Evolutionary conservation across 1,139 yeast genomes (phyloP).

Genomic region (Sugiyamaella castrensis): DNA sequence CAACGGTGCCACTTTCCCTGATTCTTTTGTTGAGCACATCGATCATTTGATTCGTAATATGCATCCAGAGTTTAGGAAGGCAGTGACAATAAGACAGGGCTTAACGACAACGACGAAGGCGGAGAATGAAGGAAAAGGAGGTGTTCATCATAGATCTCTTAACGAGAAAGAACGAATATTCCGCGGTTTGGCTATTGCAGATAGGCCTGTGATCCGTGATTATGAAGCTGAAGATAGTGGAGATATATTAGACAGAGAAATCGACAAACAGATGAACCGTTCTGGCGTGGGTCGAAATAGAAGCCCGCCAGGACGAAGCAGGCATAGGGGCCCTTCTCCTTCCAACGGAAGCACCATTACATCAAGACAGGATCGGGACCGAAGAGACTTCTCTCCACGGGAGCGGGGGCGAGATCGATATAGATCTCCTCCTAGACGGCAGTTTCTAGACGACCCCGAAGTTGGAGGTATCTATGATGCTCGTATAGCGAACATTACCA

Average conservation of each 20-base stretch:
- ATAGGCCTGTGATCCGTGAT: conserved; percentile 8
- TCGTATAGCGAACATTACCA: conserved; percentile 53
- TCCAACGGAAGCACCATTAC: background rate
- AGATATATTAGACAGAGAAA: background rate
- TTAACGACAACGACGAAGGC: conserved; percentile 5
- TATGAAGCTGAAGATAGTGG: conserved; percentile 12
- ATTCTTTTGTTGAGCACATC: conserved; percentile 41
- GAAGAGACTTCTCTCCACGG: background rate
- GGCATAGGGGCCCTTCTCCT: background rate
- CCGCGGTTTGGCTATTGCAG: conserved; percentile 27
- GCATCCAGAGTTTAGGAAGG: conserved; percentile 31
- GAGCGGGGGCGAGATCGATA: conserved; percentile 1
- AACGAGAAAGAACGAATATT: conserved; percentile 13
- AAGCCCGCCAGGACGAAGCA: no score
- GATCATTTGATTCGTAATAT: conserved; percentile 38
- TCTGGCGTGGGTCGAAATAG: background rate
- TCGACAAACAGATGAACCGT: background rate
- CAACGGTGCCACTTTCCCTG: conserved; percentile 64
- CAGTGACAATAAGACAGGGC: background rate
- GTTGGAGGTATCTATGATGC: conserved; percentile 57
- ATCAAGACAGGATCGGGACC: background rate
- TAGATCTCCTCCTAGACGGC: conserved; percentile 1
- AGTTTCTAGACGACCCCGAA: conserved; percentile 31
- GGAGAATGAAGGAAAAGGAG: conserved; percentile 4
- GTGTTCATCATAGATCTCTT: conserved; percentile 7